Percentiles rank a stretch among this genome's conserved stretches.
phyloP scores from a whole-genome alignment of 208 protist species.

The Entamoeba histolytica region DNA sequence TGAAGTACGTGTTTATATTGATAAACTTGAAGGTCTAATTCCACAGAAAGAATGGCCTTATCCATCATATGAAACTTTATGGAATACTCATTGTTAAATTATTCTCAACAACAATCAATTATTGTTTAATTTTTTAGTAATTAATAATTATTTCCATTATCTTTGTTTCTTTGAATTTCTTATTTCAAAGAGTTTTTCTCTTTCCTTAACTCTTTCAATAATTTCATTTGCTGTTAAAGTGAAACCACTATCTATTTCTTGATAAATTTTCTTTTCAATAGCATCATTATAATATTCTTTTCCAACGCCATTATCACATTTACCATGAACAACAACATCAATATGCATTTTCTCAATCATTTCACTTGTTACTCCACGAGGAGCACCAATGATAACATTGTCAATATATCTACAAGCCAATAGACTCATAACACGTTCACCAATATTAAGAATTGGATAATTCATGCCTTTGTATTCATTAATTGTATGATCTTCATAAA shows the following conservation, averaged over 20 bases:
- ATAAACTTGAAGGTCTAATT: no score
- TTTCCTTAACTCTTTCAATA: not conserved
- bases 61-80: no score
- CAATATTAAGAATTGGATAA: conserved; percentile 89
- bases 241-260: not conserved
- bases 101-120: no score
- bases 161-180: not conserved
- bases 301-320: not conserved
- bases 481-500: conserved; percentile 68
- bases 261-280: not conserved
- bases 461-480: conserved; percentile 61
- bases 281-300: not conserved
- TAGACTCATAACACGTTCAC: conserved; percentile 77
- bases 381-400: conserved; percentile 87
- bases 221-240: not conserved
- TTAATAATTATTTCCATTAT: not conserved
- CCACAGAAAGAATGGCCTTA: no score
- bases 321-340: conserved; percentile 53
- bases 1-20: no score
- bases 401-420: conserved; percentile 81
- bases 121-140: no score
- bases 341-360: conserved; percentile 59
- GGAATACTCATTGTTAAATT: no score
- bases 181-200: not conserved
- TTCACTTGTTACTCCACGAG: conserved; percentile 58